Conservation (phyloP, 768 basidiomycete species). For the Tricholoma bakamatsutake region DNA sequence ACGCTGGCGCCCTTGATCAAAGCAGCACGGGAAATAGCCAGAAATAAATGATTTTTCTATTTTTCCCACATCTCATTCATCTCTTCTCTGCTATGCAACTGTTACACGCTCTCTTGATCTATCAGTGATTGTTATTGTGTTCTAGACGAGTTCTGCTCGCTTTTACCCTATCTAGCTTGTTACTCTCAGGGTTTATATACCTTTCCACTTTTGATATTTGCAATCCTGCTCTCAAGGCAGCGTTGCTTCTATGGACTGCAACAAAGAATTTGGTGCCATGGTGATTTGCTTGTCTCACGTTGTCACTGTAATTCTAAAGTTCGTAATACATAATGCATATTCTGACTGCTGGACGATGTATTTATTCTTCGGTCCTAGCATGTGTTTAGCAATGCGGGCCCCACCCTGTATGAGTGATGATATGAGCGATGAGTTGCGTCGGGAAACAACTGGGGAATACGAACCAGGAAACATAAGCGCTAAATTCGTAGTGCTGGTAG, state of each 20-base stretch:
- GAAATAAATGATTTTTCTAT: constrained; percentile 36
- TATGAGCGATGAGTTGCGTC: not conserved
- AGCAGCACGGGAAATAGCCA: constrained; percentile 82
- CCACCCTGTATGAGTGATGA: constrained; percentile 23
- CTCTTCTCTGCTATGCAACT: constrained; percentile 1
- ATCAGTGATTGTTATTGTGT: not conserved
- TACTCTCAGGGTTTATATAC: not conserved
- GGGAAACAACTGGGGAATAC: constrained; percentile 14
- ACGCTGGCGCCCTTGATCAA: constrained; percentile 89
- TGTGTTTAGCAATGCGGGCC: constrained; percentile 16
- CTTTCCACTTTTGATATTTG: not conserved
- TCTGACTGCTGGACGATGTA: not conserved
- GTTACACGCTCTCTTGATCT: constrained; percentile 1
- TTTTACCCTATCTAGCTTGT: not conserved
- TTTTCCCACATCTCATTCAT: not conserved
- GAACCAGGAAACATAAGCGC: constrained; percentile 73
- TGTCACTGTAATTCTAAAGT: not conserved
- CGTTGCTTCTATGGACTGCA: not conserved
- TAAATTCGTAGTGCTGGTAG: constrained; percentile 71
- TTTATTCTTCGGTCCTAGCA: not conserved
- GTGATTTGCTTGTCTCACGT: not conserved
- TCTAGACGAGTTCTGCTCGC: not conserved
- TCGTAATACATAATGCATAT: not conserved
- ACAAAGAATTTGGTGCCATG: not conserved
- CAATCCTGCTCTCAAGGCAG: not conserved